Base-by-base conservation (phyloP, 1,139 yeast genomes). In the Wickerhamomyces sp. region DNA sequence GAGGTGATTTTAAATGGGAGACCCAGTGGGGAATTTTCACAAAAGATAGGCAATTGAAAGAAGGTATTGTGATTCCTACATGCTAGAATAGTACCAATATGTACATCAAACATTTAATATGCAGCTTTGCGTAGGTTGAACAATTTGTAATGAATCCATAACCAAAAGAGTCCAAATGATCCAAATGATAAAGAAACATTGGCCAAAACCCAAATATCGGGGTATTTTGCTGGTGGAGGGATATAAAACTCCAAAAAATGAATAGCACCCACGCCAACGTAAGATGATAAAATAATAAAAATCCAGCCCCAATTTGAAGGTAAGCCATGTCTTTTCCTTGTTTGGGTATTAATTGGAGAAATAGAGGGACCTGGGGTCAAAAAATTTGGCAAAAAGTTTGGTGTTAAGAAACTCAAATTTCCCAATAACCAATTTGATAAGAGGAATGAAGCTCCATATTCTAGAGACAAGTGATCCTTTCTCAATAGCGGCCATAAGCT, bases 401-500 rank as follows among this genome's bases (percentile, higher is more conserved):
- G 68, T 1, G 68, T 64, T 10, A 60, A 49, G 41, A 65, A 63
- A 43, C 68, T 61, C 41, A 74, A 65, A 34, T 80, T 81, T 13
- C 90, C 88, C 55, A 87, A 70, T 28, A 92, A 66, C 96, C 97
- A 92, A 59, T 90, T 90, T 59, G 88, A 81, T 50, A 88, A 58
- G 6, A 78, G 59, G 16, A 76, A 65, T 41, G 79, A 63, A 7
- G 78, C 79, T 37, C 70, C 62, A 59, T 86, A 90, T 60, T 92
- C 98, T 42, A 90, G 65, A 0, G 61, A 62, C 31, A 92, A 69
- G 1, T 77, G 81, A 54, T 94, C 98, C 48, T 79, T 79, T 49
- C 79, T 77, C 49, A 94, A 67, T 40, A 94, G 65, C 1, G 99
- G 98, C 76, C 86, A 89, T 67, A 94, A 65, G 38, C 96, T 86